A percentile compares a stretch with the other conserved stretches of the same genome.
Evolutionary conservation across 2,329 filamentous ascomycete species (phyloP).

Genomic region (Fusarium sp.): DNA sequence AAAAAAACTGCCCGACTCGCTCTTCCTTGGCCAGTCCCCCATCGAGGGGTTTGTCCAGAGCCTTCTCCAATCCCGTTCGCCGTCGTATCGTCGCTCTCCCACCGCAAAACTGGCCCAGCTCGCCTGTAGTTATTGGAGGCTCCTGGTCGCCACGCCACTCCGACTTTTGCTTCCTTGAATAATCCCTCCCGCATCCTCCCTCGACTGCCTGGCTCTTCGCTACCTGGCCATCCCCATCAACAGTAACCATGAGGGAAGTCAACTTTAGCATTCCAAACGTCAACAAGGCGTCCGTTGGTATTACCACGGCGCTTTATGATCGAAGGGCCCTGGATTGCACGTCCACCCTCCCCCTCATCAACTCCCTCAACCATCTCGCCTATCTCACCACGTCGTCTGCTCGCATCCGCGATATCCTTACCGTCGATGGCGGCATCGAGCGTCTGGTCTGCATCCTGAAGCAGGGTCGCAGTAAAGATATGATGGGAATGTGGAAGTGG

Average conservation of each 20-base stretch:
- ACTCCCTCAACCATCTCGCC: constrained; percentile 97
- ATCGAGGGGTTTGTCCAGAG: constrained; percentile 42
- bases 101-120: constrained; percentile 31
- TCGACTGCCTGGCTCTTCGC: constrained; percentile 24
- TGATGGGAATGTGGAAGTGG: constrained; percentile 99
- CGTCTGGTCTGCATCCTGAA: constrained; percentile 97
- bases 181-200: constrained; percentile 36
- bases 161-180: constrained; percentile 39
- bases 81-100: constrained; percentile 12
- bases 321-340: constrained; percentile 97
- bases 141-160: constrained; percentile 39
- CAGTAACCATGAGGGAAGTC: constrained; percentile 92
- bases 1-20: constrained; percentile 37
- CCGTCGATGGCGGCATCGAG: constrained; percentile 98
- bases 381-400: constrained; percentile 98
- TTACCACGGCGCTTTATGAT: constrained; percentile 98
- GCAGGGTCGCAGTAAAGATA: constrained; percentile 94
- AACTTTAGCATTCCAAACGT: constrained; percentile 99
- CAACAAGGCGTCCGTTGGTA: constrained; percentile 99
- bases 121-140: constrained; percentile 25
- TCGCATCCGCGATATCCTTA: constrained; percentile 96
- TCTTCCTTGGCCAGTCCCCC: constrained; percentile 37
- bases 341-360: constrained; percentile 96
- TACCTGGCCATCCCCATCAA: constrained; percentile 34
- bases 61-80: constrained; percentile 17